These are phyloP conservation scores for Diaporthe eres DNA, from an alignment of 2,329 filamentous ascomycete genomes.

Conservation along the genomic window DNA sequence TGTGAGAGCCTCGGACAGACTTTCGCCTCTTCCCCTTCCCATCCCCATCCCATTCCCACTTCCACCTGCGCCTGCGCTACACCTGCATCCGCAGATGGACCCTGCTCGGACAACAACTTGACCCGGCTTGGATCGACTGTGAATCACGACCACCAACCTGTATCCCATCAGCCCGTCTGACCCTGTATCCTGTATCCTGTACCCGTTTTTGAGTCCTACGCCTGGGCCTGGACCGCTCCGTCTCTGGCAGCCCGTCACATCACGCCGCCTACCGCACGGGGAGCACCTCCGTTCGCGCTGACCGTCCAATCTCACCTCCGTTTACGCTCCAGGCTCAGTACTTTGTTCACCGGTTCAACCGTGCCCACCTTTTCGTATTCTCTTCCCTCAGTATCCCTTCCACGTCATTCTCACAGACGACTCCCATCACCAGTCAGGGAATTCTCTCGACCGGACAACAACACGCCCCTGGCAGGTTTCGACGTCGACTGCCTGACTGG, in stretches of 20 bases:
- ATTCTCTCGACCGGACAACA: background rate
- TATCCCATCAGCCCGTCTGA: background rate
- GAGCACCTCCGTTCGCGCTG: slow-evolving; percentile 23
- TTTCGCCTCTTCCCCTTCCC: slow-evolving; percentile 19
- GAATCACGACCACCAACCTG: background rate
- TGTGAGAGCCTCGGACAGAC: slow-evolving; percentile 11
- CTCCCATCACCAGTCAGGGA: slow-evolving; percentile 8
- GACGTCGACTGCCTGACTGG: background rate
- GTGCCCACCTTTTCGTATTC: slow-evolving; percentile 31
- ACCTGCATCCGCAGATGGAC: slow-evolving; percentile 14
- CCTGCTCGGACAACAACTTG: slow-evolving; percentile 24
- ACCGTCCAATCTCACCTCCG: slow-evolving; percentile 24
- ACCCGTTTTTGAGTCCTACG: background rate
- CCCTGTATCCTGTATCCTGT: slow-evolving; percentile 12
- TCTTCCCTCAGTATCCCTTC: slow-evolving; percentile 24
- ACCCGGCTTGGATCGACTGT: slow-evolving; percentile 21
- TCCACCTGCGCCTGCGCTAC: background rate
- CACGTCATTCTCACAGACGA: slow-evolving; percentile 27
- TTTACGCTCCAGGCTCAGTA: background rate
- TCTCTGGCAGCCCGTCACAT: slow-evolving; percentile 2
- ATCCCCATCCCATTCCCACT: slow-evolving; percentile 9
- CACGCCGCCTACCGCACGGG: slow-evolving; percentile 6
- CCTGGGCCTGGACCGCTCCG: slow-evolving; percentile 12
- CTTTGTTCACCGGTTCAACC: slow-evolving; percentile 28
- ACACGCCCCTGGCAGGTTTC: background rate